Evolutionary conservation across 306 rosid genomes (phyloP).

Genomic region (Fagus crenata): DNA sequence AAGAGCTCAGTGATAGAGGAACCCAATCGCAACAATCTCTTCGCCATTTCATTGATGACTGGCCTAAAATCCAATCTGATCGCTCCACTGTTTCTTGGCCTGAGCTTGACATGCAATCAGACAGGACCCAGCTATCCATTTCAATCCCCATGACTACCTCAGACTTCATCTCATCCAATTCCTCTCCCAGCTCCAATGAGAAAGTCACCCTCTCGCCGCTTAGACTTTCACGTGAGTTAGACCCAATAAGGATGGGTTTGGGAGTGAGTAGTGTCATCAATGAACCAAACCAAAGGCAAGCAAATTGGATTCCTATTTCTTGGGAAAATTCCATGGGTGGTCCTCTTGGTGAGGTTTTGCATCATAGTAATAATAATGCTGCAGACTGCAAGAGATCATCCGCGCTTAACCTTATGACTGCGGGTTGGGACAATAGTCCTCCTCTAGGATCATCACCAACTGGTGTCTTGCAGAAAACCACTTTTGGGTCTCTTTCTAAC

Average conservation of each 20-base stretch:
- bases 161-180: constrained; percentile 47
- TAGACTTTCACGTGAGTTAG: constrained; percentile 55
- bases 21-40: constrained; percentile 54
- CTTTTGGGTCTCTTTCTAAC: constrained; percentile 75
- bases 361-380: constrained; percentile 44
- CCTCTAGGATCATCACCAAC: constrained; percentile 84
- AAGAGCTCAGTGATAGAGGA: constrained; percentile 26
- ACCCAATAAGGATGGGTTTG: constrained; percentile 61
- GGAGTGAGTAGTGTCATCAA: constrained; percentile 40
- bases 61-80: constrained; percentile 53
- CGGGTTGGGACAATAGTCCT: constrained; percentile 76
- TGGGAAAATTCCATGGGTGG: constrained; percentile 90
- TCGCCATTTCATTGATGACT: constrained; percentile 71
- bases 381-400: constrained; percentile 53
- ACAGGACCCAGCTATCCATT: constrained; percentile 71
- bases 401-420: constrained; percentile 71
- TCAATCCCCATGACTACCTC: constrained; percentile 59
- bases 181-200: constrained; percentile 51
- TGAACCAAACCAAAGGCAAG: constrained; percentile 45
- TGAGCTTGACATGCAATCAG: constrained; percentile 50
- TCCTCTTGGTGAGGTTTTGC: constrained; percentile 88
- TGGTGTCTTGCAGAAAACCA: constrained; percentile 75
- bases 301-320: constrained; percentile 78
- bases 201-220: constrained; percentile 68
- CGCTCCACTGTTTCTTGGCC: constrained; percentile 50